Evolutionary conservation across 768 basidiomycete species (phyloP).

Genomic region (Mycena galericulata): DNA sequence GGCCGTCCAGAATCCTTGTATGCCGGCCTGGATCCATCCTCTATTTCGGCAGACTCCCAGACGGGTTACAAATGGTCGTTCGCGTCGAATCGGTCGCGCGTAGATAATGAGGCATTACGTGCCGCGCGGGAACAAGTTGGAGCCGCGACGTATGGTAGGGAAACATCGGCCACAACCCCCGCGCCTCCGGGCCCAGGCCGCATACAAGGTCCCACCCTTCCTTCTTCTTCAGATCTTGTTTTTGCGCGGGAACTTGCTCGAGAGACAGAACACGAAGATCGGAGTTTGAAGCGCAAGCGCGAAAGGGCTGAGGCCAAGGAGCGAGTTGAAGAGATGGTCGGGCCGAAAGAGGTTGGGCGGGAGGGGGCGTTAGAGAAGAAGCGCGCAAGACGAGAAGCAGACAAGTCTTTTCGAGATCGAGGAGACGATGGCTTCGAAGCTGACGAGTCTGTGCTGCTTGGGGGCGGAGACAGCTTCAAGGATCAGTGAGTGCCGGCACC

Average conservation of each 20-base stretch:
- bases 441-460: conserved; percentile 84
- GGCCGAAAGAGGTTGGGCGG: conserved; percentile 83
- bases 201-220: conserved; percentile 75
- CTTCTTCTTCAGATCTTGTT: conserved; percentile 75
- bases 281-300: conserved; percentile 72
- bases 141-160: conserved; percentile 57
- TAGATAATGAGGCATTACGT: conserved; percentile 69
- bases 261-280: conserved; percentile 66
- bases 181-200: conserved; percentile 50
- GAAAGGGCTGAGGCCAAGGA: conserved; percentile 75
- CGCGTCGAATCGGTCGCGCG: conserved; percentile 71
- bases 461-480: conserved; percentile 85
- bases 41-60: conserved; percentile 70
- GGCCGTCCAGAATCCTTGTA: conserved; percentile 63
- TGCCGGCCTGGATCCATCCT: conserved; percentile 67
- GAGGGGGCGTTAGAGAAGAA: conserved; percentile 93
- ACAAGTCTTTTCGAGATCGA: conserved; percentile 78
- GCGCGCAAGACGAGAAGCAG: conserved; percentile 74
- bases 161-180: conserved; percentile 41
- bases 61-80: conserved; percentile 94
- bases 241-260: conserved; percentile 73
- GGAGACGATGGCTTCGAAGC: conserved; percentile 84
- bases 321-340: conserved; percentile 79
- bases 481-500: conserved; percentile 66
- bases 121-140: conserved; percentile 70